phyloP scores from a whole-genome alignment of 352 stramenopile genomes.

The Pythium plurisporium region DNA sequence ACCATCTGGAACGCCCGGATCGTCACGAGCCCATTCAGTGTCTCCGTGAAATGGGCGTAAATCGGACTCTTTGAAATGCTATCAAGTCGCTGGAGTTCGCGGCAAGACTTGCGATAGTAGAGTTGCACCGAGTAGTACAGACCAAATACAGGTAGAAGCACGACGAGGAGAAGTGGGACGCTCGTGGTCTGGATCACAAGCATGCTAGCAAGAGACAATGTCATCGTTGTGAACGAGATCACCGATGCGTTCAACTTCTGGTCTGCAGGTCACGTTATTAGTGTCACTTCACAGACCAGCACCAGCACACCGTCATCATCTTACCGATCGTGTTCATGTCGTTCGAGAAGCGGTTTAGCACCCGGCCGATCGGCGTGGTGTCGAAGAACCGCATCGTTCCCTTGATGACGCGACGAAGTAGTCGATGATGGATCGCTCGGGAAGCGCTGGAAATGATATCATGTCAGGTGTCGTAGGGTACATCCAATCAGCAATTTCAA shows the following conservation, averaged over 20 bases:
- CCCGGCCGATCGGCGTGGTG: constrained; percentile 66
- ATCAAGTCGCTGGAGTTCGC: constrained; percentile 66
- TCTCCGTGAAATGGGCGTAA: constrained; percentile 92
- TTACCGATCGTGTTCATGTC: constrained; percentile 64
- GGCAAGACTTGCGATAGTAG: constrained; percentile 64
- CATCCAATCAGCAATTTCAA: background rate
- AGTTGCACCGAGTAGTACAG: constrained; percentile 62
- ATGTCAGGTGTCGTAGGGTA: background rate
- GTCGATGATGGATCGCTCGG: constrained; percentile 47
- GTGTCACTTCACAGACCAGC: background rate
- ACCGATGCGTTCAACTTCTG: constrained; percentile 50
- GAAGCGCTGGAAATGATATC: constrained; percentile 35
- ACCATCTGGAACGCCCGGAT: constrained; percentile 68
- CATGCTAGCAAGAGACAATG: constrained; percentile 51
- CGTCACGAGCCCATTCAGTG: constrained; percentile 63
- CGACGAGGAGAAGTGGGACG: constrained; percentile 37
- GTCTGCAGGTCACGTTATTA: constrained; percentile 24
- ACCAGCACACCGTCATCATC: background rate
- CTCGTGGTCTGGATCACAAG: constrained; percentile 42
- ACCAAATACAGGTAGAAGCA: constrained; percentile 61
- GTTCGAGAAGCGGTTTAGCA: constrained; percentile 77
- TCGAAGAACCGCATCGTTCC: constrained; percentile 88
- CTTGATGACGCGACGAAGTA: constrained; percentile 61
- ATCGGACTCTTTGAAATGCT: constrained; percentile 77
- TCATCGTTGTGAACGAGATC: constrained; percentile 39